phyloP scores from a whole-genome alignment of 2,329 filamentous ascomycete genomes.

The Fusarium sp. region DNA sequence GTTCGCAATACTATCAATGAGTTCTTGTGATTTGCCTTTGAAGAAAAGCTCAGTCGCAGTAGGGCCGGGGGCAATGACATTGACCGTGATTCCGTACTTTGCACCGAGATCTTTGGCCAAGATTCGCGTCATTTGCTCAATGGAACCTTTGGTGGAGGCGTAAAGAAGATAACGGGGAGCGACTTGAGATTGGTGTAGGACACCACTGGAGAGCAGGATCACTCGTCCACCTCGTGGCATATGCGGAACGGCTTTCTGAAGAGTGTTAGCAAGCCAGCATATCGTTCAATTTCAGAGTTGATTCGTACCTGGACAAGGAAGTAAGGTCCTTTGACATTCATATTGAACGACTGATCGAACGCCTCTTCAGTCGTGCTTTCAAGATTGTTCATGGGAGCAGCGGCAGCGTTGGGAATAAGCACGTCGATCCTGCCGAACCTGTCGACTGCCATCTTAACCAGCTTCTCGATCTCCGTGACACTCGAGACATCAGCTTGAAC shows the following conservation, averaged over 20 bases:
- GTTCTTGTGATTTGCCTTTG: neutral
- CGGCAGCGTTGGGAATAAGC: neutral
- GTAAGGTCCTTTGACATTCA: neutral
- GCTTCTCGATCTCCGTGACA: neutral
- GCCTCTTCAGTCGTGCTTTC: neutral
- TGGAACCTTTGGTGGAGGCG: neutral
- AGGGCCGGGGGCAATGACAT: neutral
- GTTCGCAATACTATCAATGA: neutral
- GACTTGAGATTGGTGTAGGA: neutral
- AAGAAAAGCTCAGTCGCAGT: neutral
- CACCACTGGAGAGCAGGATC: neutral
- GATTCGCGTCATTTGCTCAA: neutral
- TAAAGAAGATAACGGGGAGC: neutral
- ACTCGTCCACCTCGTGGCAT: neutral
- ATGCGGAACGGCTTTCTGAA: neutral
- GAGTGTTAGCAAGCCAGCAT: neutral
- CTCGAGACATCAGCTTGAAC: neutral
- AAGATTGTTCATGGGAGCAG: neutral
- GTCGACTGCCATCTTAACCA: neutral
- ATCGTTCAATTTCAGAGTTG: no score
- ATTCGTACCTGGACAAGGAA: neutral
- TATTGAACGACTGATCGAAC: neutral
- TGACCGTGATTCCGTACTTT: neutral
- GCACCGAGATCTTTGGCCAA: neutral
- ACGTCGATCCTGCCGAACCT: neutral